Base-by-base conservation (phyloP, 305 asterid genomes). In the Euphrasia arctica region DNA sequence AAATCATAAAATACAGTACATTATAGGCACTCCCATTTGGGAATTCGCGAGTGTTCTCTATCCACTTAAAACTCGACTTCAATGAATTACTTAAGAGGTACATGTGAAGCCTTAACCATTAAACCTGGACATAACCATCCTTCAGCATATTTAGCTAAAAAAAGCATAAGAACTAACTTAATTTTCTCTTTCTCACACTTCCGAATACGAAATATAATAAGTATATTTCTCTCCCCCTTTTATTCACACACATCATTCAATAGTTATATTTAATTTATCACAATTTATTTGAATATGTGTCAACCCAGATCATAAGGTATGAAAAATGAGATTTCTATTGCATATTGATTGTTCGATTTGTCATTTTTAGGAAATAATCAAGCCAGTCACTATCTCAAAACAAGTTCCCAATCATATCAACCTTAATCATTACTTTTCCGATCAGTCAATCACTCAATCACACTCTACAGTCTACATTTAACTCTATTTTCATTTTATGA, bases 51-150 rank as follows among this genome's bases (percentile, higher is more conserved):
- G 25, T 54, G 61, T 49, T n/a, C 15, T 6, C 54, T 9, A 56
- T 9, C 12, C 32, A 9, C 51, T 58, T 9, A 55, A 32, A 51
- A 29, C 62, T 54, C 75, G 41, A 41, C 15, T 64, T 58, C 60
- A 45, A 27, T 31, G 12, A 43, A 54, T 57, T 66, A 58, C 58
- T 48, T 62, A 32, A 58, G 27, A 52, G 32, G 57, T 45, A 18
- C 43, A 60, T 29, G 18, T 41, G 3, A 1, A 42, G 55, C 54
- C 54, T 25, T 9, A 60, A 31, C 8, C 29, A 28, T 51, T 45
- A 18, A 66, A 18, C 32, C 47, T 31, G 63, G 55, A 52, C n/a
- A 41, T 39, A 43, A 14, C 41, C 58, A 58, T 42, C 62, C 42
- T 64, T 71, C 18, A 36, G 62, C 48, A 54, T 54, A 51, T 31